phyloP scores from a whole-genome alignment of 768 basidiomycete genomes.

The Boletus vermiculosoides region DNA sequence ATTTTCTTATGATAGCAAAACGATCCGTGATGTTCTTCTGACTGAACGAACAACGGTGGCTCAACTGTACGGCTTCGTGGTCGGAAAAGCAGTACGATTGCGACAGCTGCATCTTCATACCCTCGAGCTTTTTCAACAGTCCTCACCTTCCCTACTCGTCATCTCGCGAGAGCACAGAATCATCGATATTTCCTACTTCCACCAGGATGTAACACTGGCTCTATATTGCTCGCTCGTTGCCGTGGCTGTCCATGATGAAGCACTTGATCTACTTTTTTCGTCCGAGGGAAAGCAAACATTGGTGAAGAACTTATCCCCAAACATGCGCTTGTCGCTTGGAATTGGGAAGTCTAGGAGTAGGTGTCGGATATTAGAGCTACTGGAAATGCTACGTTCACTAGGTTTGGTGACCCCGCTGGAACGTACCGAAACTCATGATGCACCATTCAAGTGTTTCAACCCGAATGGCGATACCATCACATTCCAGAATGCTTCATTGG shows the following conservation, averaged over 20 bases:
- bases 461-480: constrained; percentile 43
- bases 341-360: constrained; percentile 59
- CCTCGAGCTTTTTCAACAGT: constrained; percentile 46
- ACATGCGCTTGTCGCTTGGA: constrained; percentile 51
- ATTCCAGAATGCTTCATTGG: constrained; percentile 44
- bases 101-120: constrained; percentile 61
- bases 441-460: constrained; percentile 47
- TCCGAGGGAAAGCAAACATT: constrained; percentile 47
- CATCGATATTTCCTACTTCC: constrained; percentile 58
- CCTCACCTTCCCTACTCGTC: constrained; percentile 40
- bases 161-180: constrained; percentile 56
- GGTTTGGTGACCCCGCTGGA: constrained; percentile 60
- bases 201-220: constrained; percentile 61
- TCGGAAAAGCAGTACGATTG: constrained; percentile 63
- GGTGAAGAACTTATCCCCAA: constrained; percentile 52
- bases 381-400: constrained; percentile 58
- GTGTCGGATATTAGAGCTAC: constrained; percentile 57
- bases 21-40: constrained; percentile 61
- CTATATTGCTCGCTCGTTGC: constrained; percentile 65
- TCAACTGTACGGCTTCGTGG: constrained; percentile 72
- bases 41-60: constrained; percentile 67
- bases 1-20: constrained; percentile 50
- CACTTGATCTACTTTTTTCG: constrained; percentile 52
- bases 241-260: constrained; percentile 52
- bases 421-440: constrained; percentile 39